Evolutionary conservation across 495 filamentous ascomycete genomes (phyloP), one percentile per base, ranked within the genome.

Genomic region (Aspergillus heteromorphus): DNA sequence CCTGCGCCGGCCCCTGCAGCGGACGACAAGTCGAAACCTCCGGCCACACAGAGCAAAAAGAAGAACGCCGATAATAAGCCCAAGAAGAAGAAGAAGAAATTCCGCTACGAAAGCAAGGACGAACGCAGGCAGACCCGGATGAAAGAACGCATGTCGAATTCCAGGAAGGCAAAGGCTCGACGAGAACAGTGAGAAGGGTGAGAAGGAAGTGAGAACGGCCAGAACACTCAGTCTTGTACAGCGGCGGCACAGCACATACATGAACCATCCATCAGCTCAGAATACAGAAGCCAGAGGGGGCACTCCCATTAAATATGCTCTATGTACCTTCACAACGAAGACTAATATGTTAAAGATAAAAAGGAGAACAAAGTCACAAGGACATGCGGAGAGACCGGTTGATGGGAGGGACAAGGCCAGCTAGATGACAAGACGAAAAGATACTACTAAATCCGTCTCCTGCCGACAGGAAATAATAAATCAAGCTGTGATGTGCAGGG

Each of bases 41-140:
- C 55, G 8, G 58, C 56, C 45, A 55, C 57, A 54, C 78, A 79
- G 58, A 72, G 75, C 42, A 79, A 78, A 55, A 83, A 79, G 54
- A 66, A 75, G 27, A 74, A 78, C 55, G 75, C 76, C 21, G 83
- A 84, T 18, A 68, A 63, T 27, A 71, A 67, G 49, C 69, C 71
- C 48, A 92, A 91, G 76, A 78, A 77, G 65, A 91, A 86, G 75
- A 95, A 89, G 75, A 86, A 86, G 70, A 92, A 92, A 69, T 97
- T 97, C 64, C 81, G 89, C 17, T 98, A 98, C 69, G 87, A 96
- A 71, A 91, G 77, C 52, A 92, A 92, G 76, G 76, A 79, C 6
- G 86, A 96, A 55, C 83, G 92, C 58, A 86, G 87, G 64, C 56
- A 84, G 19, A 80, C 76, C 10, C 75, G 77, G 58, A 73, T 70